A percentile compares a stretch with the other conserved stretches of the same genome.
phyloP scores from a whole-genome alignment of 768 basidiomycete genomes.

The Leccinum subtestaceum region DNA sequence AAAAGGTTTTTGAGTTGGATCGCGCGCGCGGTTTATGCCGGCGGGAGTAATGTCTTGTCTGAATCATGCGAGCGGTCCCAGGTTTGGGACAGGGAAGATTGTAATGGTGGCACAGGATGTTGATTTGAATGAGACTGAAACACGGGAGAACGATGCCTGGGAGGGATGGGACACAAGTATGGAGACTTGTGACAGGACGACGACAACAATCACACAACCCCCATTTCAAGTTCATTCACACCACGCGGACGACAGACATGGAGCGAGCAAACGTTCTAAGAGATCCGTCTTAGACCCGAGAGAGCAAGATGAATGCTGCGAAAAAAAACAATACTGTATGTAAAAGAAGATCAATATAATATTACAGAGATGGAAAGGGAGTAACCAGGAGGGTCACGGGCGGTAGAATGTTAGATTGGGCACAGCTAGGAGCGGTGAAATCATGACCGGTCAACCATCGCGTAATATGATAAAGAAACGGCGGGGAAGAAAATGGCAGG shows the following conservation, averaged over 20 bases:
- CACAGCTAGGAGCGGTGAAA: conserved; percentile 30
- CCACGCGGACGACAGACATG: conserved; percentile 22
- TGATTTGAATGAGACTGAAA: conserved; percentile 21
- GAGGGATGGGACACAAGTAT: conserved; percentile 20
- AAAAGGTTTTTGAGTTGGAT: background rate
- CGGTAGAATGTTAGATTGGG: conserved; percentile 17
- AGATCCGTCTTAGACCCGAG: conserved; percentile 34
- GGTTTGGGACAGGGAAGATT: conserved; percentile 4
- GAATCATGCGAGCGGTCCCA: conserved; percentile 7
- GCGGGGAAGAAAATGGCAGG: conserved; percentile 8
- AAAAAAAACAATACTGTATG: conserved; percentile 25
- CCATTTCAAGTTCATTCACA: conserved; percentile 7
- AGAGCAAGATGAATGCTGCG: conserved; percentile 16
- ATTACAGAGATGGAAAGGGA: conserved; percentile 22
- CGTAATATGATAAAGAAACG: conserved; percentile 26
- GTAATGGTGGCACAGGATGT: conserved; percentile 1
- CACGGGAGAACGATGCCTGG: conserved; percentile 15
- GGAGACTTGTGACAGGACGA: conserved; percentile 9
- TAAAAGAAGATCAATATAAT: conserved; percentile 29
- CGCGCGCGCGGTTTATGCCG: conserved; percentile 9
- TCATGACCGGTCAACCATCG: conserved; percentile 28
- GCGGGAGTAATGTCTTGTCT: conserved; percentile 12
- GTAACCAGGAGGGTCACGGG: conserved; percentile 13
- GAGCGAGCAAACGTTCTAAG: conserved; percentile 22
- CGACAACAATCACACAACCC: conserved; percentile 3